Evolutionary conservation across 2,329 filamentous ascomycete species (phyloP).

Genomic region (Didymella glomerata): DNA sequence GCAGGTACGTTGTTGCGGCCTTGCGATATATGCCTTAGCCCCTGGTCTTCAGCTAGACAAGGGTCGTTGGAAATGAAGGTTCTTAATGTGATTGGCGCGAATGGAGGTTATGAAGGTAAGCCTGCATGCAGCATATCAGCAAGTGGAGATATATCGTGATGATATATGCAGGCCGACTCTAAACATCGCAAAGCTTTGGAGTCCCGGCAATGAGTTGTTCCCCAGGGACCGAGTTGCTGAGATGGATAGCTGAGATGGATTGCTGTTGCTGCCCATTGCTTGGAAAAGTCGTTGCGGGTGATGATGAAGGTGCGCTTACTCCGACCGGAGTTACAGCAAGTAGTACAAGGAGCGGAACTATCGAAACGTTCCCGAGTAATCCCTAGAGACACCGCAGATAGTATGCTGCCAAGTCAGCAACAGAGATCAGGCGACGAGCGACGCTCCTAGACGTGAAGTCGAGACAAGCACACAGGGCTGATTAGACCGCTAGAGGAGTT

Average conservation of each 20-base stretch:
- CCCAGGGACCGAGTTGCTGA: not conserved
- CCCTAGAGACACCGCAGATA: not conserved
- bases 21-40: not conserved
- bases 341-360: not conserved
- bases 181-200: not conserved
- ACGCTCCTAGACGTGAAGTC: not conserved
- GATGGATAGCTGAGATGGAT: no score
- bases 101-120: not conserved
- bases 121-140: not conserved
- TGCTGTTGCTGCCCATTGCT: not conserved
- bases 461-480: conserved; percentile 2
- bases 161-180: not conserved
- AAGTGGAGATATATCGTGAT: not conserved
- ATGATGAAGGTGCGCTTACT: conserved; percentile 3
- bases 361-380: not conserved
- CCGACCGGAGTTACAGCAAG: not conserved
- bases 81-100: not conserved
- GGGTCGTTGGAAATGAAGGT: not conserved
- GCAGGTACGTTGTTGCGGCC: not conserved
- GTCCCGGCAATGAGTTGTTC: no score
- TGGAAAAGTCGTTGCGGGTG: not conserved
- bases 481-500: not conserved
- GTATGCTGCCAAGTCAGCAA: not conserved
- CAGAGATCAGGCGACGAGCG: not conserved
- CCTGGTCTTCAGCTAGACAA: conserved; percentile 2